Percentiles rank a stretch among this genome's conserved stretches.
phyloP scores from a whole-genome alignment of 2,329 filamentous ascomycete species.

The Aspergillus sp. region DNA sequence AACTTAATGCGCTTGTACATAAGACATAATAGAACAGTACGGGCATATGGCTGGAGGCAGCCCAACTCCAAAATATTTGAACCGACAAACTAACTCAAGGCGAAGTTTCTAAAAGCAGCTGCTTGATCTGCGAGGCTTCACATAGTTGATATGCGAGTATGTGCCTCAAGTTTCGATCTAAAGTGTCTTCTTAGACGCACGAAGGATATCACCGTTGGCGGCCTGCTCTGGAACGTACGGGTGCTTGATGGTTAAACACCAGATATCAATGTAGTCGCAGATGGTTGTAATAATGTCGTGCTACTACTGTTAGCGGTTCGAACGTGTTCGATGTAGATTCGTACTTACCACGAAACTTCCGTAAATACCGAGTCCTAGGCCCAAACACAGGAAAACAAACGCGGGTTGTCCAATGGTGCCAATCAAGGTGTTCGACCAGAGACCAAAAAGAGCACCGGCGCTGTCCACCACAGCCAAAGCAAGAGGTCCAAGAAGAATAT shows the following conservation, averaged over 20 bases:
- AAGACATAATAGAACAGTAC: slow-evolving; percentile 4
- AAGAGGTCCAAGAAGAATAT: slow-evolving; percentile 78
- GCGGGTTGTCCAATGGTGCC: slow-evolving; percentile 82
- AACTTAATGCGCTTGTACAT: slow-evolving; percentile 13
- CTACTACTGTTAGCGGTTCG: slow-evolving; percentile 28
- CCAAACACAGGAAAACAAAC: slow-evolving; percentile 85
- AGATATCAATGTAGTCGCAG: slow-evolving; percentile 97
- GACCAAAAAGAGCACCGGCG: slow-evolving; percentile 66
- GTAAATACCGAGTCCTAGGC: slow-evolving; percentile 84
- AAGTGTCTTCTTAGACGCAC: slow-evolving; percentile 27
- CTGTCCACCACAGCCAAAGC: slow-evolving; percentile 77
- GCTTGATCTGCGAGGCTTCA: not conserved
- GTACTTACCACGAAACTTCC: slow-evolving; percentile 78
- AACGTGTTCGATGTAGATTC: not conserved
- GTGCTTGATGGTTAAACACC: slow-evolving; percentile 97
- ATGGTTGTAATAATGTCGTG: slow-evolving; percentile 95
- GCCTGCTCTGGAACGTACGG: slow-evolving; percentile 49
- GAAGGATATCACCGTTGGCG: slow-evolving; percentile 23
- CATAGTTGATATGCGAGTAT: slow-evolving; percentile 17
- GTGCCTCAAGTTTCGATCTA: slow-evolving; percentile 9
- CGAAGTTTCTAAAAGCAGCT: not conserved
- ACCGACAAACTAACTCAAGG: not conserved
- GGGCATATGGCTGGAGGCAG: not conserved
- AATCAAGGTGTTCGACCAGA: slow-evolving; percentile 73
- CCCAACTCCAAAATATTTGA: not conserved